phyloP scores from a whole-genome alignment of 2,329 filamentous ascomycete species.

The Furcasterigmium sp. region DNA sequence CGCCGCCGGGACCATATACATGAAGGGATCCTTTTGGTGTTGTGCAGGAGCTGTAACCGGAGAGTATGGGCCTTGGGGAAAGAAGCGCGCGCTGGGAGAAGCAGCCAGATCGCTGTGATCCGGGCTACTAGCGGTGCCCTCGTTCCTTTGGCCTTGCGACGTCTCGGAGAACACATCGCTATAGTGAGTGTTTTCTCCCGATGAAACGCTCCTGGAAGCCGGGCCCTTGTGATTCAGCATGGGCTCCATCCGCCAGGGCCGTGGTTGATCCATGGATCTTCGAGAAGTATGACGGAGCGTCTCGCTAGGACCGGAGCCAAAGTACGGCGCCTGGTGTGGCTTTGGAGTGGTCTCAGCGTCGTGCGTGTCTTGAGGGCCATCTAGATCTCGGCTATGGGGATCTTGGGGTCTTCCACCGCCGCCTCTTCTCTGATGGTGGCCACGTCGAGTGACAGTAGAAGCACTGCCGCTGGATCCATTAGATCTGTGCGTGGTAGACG shows the following conservation, averaged over 20 bases:
- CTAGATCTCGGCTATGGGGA: slow-evolving; percentile 13
- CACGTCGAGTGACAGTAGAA: slow-evolving; percentile 32
- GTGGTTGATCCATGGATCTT: slow-evolving; percentile 20
- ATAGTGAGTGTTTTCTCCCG: slow-evolving; percentile 48
- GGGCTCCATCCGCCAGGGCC: slow-evolving; percentile 18
- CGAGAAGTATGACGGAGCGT: no score
- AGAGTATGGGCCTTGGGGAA: background rate
- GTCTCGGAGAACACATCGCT: slow-evolving; percentile 34
- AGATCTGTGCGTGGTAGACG: slow-evolving; percentile 24
- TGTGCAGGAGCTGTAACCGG: background rate
- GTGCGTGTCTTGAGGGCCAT: slow-evolving; percentile 1
- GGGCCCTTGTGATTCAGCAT: slow-evolving; percentile 17
- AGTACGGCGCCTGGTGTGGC: slow-evolving; percentile 29
- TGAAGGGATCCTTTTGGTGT: background rate
- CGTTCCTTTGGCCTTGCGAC: slow-evolving; percentile 32
- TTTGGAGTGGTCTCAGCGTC: slow-evolving; percentile 7
- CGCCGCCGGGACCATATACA: background rate
- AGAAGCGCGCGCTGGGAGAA: background rate
- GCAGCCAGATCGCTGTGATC: slow-evolving; percentile 25
- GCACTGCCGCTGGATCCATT: slow-evolving; percentile 33
- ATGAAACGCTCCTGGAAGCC: slow-evolving; percentile 23
- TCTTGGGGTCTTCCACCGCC: slow-evolving; percentile 7
- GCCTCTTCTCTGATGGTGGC: slow-evolving; percentile 13
- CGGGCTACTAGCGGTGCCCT: slow-evolving; percentile 36
- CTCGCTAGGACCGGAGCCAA: slow-evolving; percentile 16